Conservation (phyloP, 106 monocot species). For the Gastrodia elata region DNA sequence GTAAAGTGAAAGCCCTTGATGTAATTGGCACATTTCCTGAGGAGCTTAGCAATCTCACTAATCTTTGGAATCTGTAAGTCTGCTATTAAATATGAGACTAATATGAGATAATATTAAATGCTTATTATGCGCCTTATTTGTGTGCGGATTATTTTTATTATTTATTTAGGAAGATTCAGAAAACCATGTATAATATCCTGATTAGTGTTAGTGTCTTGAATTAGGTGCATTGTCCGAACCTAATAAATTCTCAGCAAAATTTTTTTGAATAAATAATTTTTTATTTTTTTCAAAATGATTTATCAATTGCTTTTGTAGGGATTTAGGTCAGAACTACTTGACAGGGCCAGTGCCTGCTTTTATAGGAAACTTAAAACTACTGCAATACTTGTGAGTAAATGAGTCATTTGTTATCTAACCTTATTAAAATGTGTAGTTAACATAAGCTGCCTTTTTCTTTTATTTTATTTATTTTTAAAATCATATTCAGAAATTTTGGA, state of each 20-base stretch:
- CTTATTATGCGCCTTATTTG: too few species aligned
- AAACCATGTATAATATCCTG: too few species aligned
- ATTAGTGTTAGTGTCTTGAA: too few species aligned
- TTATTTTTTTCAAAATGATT: too few species aligned
- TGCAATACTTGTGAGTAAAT: slow-evolving; percentile 27
- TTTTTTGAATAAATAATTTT: too few species aligned
- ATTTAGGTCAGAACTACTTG: slow-evolving; percentile 25
- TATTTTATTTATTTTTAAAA: slow-evolving; percentile 1
- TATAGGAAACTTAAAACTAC: slow-evolving; percentile 15
- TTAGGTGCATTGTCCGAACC: too few species aligned
- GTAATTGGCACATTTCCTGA: slow-evolving; percentile 52
- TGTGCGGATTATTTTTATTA: too few species aligned
- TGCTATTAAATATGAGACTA: too few species aligned
- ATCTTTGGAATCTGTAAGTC: slow-evolving; percentile 36
- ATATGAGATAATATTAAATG: too few species aligned
- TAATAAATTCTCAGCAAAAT: too few species aligned
- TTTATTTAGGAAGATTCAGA: too few species aligned
- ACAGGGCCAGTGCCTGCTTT: slow-evolving; percentile 21
- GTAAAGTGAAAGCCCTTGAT: slow-evolving; percentile 44
- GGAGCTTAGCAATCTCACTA: slow-evolving; percentile 49
- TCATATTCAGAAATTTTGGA: slow-evolving; percentile 16
- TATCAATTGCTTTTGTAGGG: slow-evolving; percentile 10
- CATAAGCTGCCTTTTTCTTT: neutral
- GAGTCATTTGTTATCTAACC: neutral
- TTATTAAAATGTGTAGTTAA: neutral